Evolutionary conservation across 148 eudicot genomes (phyloP), one percentile per base, ranked within the genome.

Genomic region (Rhododendron simsii): DNA sequence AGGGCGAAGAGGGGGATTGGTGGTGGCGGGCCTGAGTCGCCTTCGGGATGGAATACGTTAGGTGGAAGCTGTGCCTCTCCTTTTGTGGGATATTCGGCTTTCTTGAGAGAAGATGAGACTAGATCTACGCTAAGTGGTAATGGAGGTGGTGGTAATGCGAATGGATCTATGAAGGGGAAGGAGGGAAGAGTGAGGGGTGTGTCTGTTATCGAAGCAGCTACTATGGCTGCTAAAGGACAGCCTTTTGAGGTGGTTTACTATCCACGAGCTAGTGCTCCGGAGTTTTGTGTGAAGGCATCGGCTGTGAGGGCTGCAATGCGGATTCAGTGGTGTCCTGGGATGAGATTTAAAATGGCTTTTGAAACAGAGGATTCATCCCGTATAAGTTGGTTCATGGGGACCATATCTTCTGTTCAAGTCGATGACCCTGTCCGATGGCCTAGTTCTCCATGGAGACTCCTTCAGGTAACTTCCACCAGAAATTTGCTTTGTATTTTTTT

Each of bases 321-420:
- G 69, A 89, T 91, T 26, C 95, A 94, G 3, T 95, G 99, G 99
- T 94, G 90, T 75, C 81, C 94, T 12, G 99, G 98, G 77, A 95
- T 97, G 98, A 93, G 99, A 84, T 97, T 97, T 73, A 97, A 97
- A 90, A 97, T 97, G 99, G 92, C 99, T 55, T 97, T 97, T 55
- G 99, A 97, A 90, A 97, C 99, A 8, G 99, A 97, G 87, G 99
- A 95, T 92, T 97, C 98, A 1, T 97, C 99, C 9, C 90, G 99
- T 44, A 97, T 97, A 55, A 97, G 99, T 85, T 97, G 99, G 99
- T 97, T 95, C 87, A 97, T 97, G 99, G 99, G 99, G 15, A 97
- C 98, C 41, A 88, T 97, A 7, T 93, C 65, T 59, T 20, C 65
- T 20, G 26, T 59, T 59, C 65, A 59, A 20, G 65, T 59, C 8